Percentiles rank a stretch among this genome's conserved stretches.
Evolutionary conservation across 805 yeast species (phyloP).

Genomic region (Kodamaea leandrae): DNA sequence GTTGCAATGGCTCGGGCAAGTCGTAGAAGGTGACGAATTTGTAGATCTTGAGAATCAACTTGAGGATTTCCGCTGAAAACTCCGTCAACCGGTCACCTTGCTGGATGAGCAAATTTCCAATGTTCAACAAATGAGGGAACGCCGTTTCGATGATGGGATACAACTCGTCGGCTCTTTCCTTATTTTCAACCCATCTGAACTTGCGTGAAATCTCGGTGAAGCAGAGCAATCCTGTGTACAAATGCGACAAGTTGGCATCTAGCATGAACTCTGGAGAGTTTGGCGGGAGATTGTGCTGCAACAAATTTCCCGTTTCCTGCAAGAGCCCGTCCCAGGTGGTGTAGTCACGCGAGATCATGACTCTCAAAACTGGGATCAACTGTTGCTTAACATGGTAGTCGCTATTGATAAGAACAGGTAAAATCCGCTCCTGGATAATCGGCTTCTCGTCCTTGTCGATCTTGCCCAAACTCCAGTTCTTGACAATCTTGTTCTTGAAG

Average conservation of each 20-base stretch:
- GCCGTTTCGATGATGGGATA: constrained; percentile 50
- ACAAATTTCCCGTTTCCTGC: constrained; percentile 29
- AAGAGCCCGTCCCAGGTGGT: constrained; percentile 39
- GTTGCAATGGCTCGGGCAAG: constrained; percentile 62
- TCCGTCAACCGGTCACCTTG: constrained; percentile 26
- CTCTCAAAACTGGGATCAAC: constrained; percentile 17
- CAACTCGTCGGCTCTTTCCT: constrained; percentile 26
- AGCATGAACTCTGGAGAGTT: constrained; percentile 9
- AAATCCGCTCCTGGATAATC: constrained; percentile 62
- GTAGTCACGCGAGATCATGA: constrained; percentile 33
- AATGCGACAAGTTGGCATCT: constrained; percentile 18
- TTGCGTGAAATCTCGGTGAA: constrained; percentile 67
- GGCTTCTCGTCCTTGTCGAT: constrained; percentile 75
- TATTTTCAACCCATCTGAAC: constrained; percentile 69
- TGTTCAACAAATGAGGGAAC: constrained; percentile 63
- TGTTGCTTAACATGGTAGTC: constrained; percentile 34
- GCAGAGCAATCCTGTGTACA: constrained; percentile 68
- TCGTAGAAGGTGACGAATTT: constrained; percentile 75
- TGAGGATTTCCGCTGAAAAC: constrained; percentile 65
- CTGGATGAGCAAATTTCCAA: constrained; percentile 56
- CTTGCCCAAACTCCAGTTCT: constrained; percentile 52
- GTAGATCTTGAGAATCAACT: constrained; percentile 68
- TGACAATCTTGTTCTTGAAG: constrained; percentile 70
- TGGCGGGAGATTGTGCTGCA: constrained; percentile 20
- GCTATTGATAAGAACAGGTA: constrained; percentile 49